These are phyloP conservation scores for Trichoderma afroharzianum DNA, from an alignment of 2,329 filamentous ascomycete species.

Conservation along the genomic window DNA sequence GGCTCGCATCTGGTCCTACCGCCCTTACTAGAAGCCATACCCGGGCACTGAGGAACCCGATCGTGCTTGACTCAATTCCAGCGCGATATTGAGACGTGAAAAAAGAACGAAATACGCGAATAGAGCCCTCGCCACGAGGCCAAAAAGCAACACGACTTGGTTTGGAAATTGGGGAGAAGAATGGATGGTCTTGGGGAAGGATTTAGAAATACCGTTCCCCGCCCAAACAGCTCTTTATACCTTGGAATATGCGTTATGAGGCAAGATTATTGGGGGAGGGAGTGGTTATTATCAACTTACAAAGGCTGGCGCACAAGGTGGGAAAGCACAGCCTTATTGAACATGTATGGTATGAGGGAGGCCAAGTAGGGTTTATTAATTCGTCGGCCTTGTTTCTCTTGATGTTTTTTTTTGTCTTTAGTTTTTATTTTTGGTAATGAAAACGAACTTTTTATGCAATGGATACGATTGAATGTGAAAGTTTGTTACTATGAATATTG, in stretches of 20 bases:
- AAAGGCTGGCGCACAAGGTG: constrained; percentile 29
- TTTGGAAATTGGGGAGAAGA: neutral
- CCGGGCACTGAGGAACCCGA: neutral
- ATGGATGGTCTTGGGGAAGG: neutral
- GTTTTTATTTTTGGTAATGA: constrained; percentile 22
- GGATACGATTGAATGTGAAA: neutral
- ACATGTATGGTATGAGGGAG: constrained; percentile 25
- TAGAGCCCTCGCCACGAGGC: neutral
- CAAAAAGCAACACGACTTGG: neutral
- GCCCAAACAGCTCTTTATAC: constrained; percentile 2
- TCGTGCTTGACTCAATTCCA: neutral
- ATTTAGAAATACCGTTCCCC: neutral
- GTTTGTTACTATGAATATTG: neutral
- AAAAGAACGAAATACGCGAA: neutral
- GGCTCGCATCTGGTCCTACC: constrained; percentile 93
- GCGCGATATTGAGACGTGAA: neutral
- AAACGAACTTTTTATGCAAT: neutral
- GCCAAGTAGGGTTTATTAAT: constrained; percentile 23
- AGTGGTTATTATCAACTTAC: constrained; percentile 13
- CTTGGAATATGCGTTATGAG: constrained; percentile 13
- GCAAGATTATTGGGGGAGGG: constrained; percentile 12
- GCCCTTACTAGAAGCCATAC: constrained; percentile 37
- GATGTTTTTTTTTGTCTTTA: constrained; percentile 22
- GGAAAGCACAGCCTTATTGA: constrained; percentile 25
- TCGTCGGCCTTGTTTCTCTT: constrained; percentile 23